These are phyloP conservation scores for Candida smagusa DNA, from an alignment of 1,139 yeast species.

Conservation along the genomic window DNA sequence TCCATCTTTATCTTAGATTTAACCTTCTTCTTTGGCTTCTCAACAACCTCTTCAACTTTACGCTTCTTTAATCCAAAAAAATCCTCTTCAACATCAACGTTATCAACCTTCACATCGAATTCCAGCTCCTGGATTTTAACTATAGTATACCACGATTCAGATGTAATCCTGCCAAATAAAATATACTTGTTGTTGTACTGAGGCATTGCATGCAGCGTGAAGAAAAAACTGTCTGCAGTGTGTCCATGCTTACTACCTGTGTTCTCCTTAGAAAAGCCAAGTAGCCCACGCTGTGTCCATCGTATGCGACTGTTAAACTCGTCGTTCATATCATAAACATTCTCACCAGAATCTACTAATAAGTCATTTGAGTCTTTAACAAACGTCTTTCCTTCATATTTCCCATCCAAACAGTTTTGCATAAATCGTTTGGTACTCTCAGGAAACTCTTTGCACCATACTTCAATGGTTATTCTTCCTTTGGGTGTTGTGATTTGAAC, in stretches of 20 bases:
- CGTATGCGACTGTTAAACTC: slow-evolving; percentile 58
- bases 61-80: slow-evolving; percentile 34
- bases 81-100: slow-evolving; percentile 44
- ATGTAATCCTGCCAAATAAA: slow-evolving; percentile 62
- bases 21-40: slow-evolving; percentile 22
- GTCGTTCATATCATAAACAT: slow-evolving; percentile 22
- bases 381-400: slow-evolving; percentile 41
- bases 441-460: slow-evolving; percentile 76
- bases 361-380: slow-evolving; percentile 40
- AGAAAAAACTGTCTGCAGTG: slow-evolving; percentile 48
- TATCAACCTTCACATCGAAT: slow-evolving; percentile 45
- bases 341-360: slow-evolving; percentile 16
- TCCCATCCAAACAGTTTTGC: slow-evolving; percentile 42
- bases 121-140: slow-evolving; percentile 43
- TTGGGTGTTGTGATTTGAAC: slow-evolving; percentile 55
- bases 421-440: slow-evolving; percentile 46
- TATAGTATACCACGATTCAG: slow-evolving; percentile 55
- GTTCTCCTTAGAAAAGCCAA: slow-evolving; percentile 46
- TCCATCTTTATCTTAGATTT: slow-evolving; percentile 18
- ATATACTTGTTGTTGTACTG: slow-evolving; percentile 47
- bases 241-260: slow-evolving; percentile 26
- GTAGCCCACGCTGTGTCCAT: slow-evolving; percentile 51
- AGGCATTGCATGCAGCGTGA: slow-evolving; percentile 48
- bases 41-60: slow-evolving; percentile 10
- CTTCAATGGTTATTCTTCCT: slow-evolving; percentile 58